Percentiles rank a stretch among this genome's conserved stretches.
Conservation (phyloP, 176 grass and related monocot species). For the Guadua angustifolia region DNA sequence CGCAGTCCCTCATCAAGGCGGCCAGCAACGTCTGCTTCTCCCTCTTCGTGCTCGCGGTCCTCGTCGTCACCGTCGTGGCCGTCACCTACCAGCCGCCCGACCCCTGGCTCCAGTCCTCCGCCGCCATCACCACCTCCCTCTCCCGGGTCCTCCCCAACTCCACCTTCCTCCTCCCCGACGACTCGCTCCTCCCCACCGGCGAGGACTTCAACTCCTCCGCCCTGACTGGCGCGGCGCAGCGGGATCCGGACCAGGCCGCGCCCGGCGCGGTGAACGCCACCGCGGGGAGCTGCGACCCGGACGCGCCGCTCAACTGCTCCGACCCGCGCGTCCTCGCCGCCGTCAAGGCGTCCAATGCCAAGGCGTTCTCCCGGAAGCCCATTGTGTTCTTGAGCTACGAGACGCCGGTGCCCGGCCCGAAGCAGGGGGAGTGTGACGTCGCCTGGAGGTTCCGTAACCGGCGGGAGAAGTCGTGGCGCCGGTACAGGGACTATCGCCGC, state of each 20-base stretch:
- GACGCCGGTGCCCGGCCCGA: slow-evolving; percentile 54
- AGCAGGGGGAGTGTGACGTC: slow-evolving; percentile 64
- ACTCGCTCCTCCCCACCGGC: slow-evolving; percentile 88
- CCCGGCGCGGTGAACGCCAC: not conserved
- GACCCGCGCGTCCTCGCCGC: slow-evolving; percentile 75
- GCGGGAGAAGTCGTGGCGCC: slow-evolving; percentile 86
- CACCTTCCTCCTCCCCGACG: slow-evolving; percentile 74
- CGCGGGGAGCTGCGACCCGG: slow-evolving; percentile 48
- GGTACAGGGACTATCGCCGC: slow-evolving; percentile 85
- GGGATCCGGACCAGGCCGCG: not conserved
- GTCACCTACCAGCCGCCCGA: slow-evolving; percentile 95
- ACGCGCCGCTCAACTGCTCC: slow-evolving; percentile 77
- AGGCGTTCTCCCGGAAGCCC: slow-evolving; percentile 63
- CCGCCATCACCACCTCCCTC: slow-evolving; percentile 80
- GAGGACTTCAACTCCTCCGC: slow-evolving; percentile 71
- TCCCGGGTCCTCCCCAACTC: slow-evolving; percentile 66
- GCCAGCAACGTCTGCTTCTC: slow-evolving; percentile 87
- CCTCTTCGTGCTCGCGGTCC: slow-evolving; percentile 83
- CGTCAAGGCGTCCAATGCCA: slow-evolving; percentile 78
- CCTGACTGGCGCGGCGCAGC: slow-evolving; percentile 16
- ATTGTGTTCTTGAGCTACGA: slow-evolving; percentile 91
- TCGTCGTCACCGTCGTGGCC: slow-evolving; percentile 88
- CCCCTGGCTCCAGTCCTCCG: slow-evolving; percentile 89
- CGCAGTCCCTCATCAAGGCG: slow-evolving; percentile 76
- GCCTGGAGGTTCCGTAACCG: slow-evolving; percentile 92